phyloP scores from a whole-genome alignment of 2,329 filamentous ascomycete species.

The Aspergillus latus region DNA sequence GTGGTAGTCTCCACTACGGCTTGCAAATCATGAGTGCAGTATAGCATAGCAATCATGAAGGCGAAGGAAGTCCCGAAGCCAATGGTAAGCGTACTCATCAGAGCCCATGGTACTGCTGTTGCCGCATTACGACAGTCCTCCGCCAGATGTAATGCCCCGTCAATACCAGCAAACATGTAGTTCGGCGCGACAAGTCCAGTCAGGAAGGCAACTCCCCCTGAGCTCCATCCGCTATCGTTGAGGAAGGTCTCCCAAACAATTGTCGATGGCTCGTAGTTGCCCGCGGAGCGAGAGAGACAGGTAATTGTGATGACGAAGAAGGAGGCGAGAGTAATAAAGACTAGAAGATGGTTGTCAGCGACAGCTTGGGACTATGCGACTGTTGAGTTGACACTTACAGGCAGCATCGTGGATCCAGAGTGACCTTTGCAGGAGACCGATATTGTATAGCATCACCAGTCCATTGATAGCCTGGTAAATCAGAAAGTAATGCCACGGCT shows the following conservation, averaged over 20 bases:
- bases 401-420: not conserved
- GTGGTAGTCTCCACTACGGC: slow-evolving; percentile 21
- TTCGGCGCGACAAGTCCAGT: slow-evolving; percentile 42
- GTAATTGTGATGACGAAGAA: not conserved
- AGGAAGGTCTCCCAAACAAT: not conserved
- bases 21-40: slow-evolving; percentile 30
- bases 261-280: not conserved
- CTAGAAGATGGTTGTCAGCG: not conserved
- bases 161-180: slow-evolving; percentile 39
- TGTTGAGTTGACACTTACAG: not conserved
- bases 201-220: slow-evolving; percentile 38
- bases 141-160: slow-evolving; percentile 36
- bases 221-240: not conserved
- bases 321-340: not conserved
- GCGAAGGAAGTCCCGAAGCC: slow-evolving; percentile 30
- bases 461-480: not conserved
- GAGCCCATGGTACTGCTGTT: slow-evolving; percentile 31
- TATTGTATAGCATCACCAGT: not conserved
- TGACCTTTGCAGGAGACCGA: not conserved
- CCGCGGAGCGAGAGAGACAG: not conserved
- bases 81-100: slow-evolving; percentile 30
- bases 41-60: slow-evolving; percentile 35
- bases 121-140: slow-evolving; percentile 39
- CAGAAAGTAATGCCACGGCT: not conserved
- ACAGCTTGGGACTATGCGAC: not conserved